phyloP scores from a whole-genome alignment of 139 green algal species.

The Diplosphaera chodatii region DNA sequence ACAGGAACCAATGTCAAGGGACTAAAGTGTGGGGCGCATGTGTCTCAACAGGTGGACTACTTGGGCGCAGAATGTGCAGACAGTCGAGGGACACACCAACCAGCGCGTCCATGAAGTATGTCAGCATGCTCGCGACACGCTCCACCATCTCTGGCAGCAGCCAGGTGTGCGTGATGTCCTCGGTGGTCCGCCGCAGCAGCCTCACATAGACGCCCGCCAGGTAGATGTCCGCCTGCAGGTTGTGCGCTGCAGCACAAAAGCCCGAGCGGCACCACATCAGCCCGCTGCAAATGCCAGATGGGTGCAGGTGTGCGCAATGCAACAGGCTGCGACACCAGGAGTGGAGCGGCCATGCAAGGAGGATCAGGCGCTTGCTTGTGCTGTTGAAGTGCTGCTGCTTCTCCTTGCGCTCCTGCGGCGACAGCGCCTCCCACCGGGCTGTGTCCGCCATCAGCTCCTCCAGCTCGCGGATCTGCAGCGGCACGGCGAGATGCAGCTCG shows the following conservation, averaged over 20 bases:
- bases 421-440: constrained; percentile 31
- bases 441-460: constrained; percentile 41
- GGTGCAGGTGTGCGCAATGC: too few species aligned
- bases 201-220: constrained; percentile 49
- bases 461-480: constrained; percentile 55
- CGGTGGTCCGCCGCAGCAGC: constrained; percentile 68
- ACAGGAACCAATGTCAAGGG: too few species aligned
- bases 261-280: too few species aligned
- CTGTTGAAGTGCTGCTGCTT: background rate
- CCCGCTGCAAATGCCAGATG: too few species aligned
- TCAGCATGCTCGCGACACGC: constrained; percentile 80
- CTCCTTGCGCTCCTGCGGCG: constrained; percentile 36
- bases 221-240: constrained; percentile 32
- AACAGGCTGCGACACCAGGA: too few species aligned
- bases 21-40: too few species aligned
- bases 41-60: too few species aligned
- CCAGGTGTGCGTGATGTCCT: constrained; percentile 49
- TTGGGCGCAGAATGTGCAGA: too few species aligned
- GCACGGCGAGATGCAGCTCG: too few species aligned
- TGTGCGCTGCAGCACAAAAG: background rate
- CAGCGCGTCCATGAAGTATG: constrained; percentile 96
- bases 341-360: too few species aligned
- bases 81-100: too few species aligned
- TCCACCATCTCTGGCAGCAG: constrained; percentile 75
- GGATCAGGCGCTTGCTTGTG: background rate